phyloP scores from a whole-genome alignment of 257 asterid genomes.

The Coffea canephora region DNA sequence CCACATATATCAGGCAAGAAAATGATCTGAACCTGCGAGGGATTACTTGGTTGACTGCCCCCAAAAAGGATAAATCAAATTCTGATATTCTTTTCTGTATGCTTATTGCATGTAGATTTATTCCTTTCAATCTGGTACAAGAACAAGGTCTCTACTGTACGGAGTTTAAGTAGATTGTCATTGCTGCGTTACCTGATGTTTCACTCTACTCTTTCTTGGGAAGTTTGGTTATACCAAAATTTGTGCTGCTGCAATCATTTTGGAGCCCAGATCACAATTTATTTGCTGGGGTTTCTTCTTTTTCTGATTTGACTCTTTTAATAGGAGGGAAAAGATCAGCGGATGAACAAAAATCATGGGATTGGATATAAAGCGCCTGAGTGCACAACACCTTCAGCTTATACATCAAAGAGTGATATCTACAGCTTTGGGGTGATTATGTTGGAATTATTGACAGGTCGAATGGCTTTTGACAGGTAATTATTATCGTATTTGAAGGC shows the following conservation, averaged over 20 bases:
- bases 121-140: background rate
- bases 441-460: slow-evolving; percentile 61
- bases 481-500: background rate
- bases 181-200: background rate
- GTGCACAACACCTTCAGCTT: slow-evolving; percentile 37
- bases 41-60: background rate
- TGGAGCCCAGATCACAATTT: background rate
- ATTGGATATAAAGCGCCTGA: slow-evolving; percentile 60
- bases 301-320: background rate
- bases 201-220: background rate
- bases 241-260: background rate
- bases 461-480: slow-evolving; percentile 55
- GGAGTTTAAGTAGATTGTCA: background rate
- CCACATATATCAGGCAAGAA: background rate
- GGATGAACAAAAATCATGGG: slow-evolving; percentile 24
- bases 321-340: background rate
- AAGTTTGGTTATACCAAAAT: too few relatives aligned
- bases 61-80: too few relatives aligned
- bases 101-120: background rate
- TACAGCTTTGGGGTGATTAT: slow-evolving; percentile 62
- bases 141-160: background rate
- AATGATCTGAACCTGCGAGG: too few relatives aligned
- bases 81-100: background rate
- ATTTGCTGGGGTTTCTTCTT: background rate
- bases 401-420: slow-evolving; percentile 51